Percentiles rank a stretch among this genome's conserved stretches.
These are phyloP conservation scores for Xylariales sp. DNA, from an alignment of 2,329 filamentous ascomycete species.

Conservation along the genomic window DNA sequence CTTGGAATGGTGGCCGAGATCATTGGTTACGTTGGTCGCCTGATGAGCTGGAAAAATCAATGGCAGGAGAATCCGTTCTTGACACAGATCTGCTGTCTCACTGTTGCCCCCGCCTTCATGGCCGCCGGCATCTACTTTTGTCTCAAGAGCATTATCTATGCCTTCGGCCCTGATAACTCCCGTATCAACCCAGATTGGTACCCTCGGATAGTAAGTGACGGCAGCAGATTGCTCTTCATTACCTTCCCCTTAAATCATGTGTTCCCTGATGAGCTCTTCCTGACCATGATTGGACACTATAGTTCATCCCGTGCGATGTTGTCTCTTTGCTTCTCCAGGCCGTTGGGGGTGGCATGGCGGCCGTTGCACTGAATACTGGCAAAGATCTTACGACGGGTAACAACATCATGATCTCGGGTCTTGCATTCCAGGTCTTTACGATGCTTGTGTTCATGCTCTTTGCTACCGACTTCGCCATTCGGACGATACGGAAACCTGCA, in stretches of 20 bases:
- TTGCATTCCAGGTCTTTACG: conserved; percentile 56
- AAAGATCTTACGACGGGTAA: conserved; percentile 37
- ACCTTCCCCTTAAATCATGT: too few relatives aligned
- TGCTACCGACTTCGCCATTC: conserved; percentile 44
- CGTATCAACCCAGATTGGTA: conserved; percentile 41
- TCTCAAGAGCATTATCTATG: conserved; percentile 44
- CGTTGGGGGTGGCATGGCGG: conserved; percentile 52
- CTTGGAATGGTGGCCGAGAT: conserved; percentile 52
- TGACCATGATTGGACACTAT: background rate
- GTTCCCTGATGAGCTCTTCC: too few relatives aligned
- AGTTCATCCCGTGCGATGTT: conserved; percentile 62
- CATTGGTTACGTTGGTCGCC: conserved; percentile 54
- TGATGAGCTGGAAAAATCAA: conserved; percentile 50
- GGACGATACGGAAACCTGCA: conserved; percentile 28
- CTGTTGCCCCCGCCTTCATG: conserved; percentile 61
- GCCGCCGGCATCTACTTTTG: conserved; percentile 62
- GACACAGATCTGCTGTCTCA: conserved; percentile 58
- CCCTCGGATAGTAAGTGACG: conserved; percentile 40
- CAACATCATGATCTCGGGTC: conserved; percentile 62
- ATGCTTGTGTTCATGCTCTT: conserved; percentile 49
- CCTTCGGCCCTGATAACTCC: conserved; percentile 44
- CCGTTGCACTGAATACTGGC: conserved; percentile 33
- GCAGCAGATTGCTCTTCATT: too few relatives aligned
- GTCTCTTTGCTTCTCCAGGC: conserved; percentile 58
- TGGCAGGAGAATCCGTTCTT: conserved; percentile 44